phyloP scores from a whole-genome alignment of 2,329 filamentous ascomycete species.

The Magnaporthiopsis incrustans region DNA sequence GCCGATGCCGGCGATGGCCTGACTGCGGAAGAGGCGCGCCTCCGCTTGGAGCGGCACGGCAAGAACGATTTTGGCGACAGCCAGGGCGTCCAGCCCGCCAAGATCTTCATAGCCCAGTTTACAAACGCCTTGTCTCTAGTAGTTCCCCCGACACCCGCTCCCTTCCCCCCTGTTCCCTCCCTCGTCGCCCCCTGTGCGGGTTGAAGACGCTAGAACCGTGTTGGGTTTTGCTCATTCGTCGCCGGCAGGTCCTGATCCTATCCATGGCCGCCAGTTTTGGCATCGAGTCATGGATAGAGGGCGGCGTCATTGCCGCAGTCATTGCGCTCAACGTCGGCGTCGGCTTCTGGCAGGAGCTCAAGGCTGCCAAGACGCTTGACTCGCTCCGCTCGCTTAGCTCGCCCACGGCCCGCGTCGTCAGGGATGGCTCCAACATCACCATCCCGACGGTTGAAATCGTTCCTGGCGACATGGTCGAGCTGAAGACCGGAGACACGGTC shows the following conservation, averaged over 20 bases:
- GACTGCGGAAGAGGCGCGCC: constrained; percentile 36
- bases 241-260: constrained; percentile 30
- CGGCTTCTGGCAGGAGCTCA: constrained; percentile 45
- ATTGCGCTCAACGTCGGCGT: constrained; percentile 44
- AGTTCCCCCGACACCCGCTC: constrained; percentile 10
- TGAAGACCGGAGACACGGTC: constrained; percentile 38
- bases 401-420: constrained; percentile 40
- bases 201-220: constrained; percentile 6
- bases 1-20: constrained; percentile 47
- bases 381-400: constrained; percentile 40
- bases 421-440: constrained; percentile 37
- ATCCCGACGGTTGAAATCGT: constrained; percentile 47
- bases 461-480: constrained; percentile 48
- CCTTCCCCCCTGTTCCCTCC: neutral
- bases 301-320: constrained; percentile 42
- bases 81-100: constrained; percentile 42
- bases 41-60: constrained; percentile 43
- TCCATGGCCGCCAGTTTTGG: constrained; percentile 43
- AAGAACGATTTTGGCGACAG: constrained; percentile 48
- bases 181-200: neutral
- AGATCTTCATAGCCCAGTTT: constrained; percentile 50
- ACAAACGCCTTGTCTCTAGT: constrained; percentile 58
- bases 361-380: constrained; percentile 45
- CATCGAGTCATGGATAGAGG: constrained; percentile 45
- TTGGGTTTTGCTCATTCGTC: constrained; percentile 6